These are phyloP conservation scores for Chaetomiaceae sp. DNA, from an alignment of 2,329 filamentous ascomycete genomes.

Conservation along the genomic window DNA sequence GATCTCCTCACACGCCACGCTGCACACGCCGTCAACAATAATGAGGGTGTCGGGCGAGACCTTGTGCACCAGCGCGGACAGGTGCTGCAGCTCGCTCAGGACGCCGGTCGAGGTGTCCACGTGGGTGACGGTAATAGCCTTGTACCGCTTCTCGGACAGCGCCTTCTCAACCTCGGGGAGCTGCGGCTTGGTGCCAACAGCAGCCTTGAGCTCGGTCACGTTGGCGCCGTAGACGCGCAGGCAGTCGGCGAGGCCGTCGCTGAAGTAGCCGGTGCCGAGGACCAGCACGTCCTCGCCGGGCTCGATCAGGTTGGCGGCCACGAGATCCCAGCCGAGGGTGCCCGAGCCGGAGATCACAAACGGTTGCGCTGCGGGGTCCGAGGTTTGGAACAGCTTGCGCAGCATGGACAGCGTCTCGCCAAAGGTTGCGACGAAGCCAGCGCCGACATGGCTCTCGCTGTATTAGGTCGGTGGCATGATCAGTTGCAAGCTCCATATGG, in stretches of 20 bases:
- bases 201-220: conserved; percentile 81
- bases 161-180: conserved; percentile 83
- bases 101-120: conserved; percentile 97
- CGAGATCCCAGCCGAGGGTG: conserved; percentile 93
- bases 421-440: conserved; percentile 82
- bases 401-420: conserved; percentile 83
- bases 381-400: conserved; percentile 90
- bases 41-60: conserved; percentile 89
- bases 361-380: conserved; percentile 73
- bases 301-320: conserved; percentile 89
- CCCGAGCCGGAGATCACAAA: conserved; percentile 92
- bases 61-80: conserved; percentile 74
- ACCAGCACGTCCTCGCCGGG: conserved; percentile 85
- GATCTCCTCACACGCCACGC: conserved; percentile 92
- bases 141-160: conserved; percentile 85
- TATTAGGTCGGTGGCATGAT: conserved; percentile 3
- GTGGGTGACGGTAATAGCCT: conserved; percentile 89
- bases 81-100: conserved; percentile 77
- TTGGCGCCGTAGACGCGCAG: conserved; percentile 85
- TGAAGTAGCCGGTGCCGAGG: conserved; percentile 95
- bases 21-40: conserved; percentile 94
- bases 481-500: conserved; percentile 1
- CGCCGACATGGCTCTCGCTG: conserved; percentile 90
- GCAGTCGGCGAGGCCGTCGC: conserved; percentile 89
- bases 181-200: conserved; percentile 82